These are phyloP conservation scores for Plasmodium adleri DNA, from an alignment of 169 alveolate genomes.

Conservation along the genomic window DNA sequence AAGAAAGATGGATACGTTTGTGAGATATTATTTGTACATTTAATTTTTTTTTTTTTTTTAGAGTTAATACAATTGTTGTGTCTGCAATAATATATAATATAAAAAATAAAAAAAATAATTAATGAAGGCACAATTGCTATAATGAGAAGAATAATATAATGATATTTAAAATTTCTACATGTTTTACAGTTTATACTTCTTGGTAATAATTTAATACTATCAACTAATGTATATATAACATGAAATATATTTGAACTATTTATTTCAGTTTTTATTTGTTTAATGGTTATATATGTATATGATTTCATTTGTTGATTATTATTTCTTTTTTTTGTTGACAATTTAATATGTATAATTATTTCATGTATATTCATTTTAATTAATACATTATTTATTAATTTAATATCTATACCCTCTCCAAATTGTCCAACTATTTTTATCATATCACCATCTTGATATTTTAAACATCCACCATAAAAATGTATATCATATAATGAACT, in stretches of 20 bases:
- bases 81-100: constrained; percentile 22
- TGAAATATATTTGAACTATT: constrained; percentile 21
- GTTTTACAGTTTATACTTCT: constrained; percentile 15
- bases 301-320: not conserved
- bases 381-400: constrained; percentile 33
- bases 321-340: constrained; percentile 24
- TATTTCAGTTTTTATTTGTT: constrained; percentile 31
- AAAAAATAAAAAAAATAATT: constrained; percentile 28
- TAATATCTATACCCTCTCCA: constrained; percentile 64
- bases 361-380: constrained; percentile 41
- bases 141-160: constrained; percentile 41
- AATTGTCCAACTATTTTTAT: constrained; percentile 44
- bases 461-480: constrained; percentile 65
- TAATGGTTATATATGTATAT: constrained; percentile 13
- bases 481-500: constrained; percentile 22
- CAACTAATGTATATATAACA: constrained; percentile 43
- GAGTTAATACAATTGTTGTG: constrained; percentile 6
- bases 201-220: constrained; percentile 37
- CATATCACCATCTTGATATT: constrained; percentile 34
- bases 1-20: constrained; percentile 31
- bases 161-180: constrained; percentile 64
- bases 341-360: constrained; percentile 49
- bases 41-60: not conserved
- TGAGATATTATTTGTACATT: constrained; percentile 12
- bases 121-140: constrained; percentile 62